Evolutionary conservation across 139 green algal genomes (phyloP).

Genomic region (Limnomonas spitsbergensis): DNA sequence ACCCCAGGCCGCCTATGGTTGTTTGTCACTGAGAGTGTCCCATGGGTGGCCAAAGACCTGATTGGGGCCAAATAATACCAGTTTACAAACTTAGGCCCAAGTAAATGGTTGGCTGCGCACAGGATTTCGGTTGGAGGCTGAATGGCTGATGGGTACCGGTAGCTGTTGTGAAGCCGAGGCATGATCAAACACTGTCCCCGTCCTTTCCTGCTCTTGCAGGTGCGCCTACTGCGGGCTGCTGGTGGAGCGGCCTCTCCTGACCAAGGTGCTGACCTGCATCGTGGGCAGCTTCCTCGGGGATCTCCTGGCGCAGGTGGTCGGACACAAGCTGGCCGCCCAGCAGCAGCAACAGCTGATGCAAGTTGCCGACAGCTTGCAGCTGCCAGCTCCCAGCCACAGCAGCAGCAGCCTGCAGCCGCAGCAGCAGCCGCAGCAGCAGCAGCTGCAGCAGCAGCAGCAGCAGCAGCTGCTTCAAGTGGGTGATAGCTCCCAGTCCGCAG

Average conservation of each 20-base stretch:
- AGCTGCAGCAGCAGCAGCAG: not conserved
- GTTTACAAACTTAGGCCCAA: too few species aligned
- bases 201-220: not conserved
- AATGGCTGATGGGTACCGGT: not conserved
- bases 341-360: not conserved
- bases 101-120: too few species aligned
- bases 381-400: not conserved
- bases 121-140: not conserved
- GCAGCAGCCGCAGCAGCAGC: not conserved
- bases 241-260: not conserved
- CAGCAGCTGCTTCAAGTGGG: not conserved
- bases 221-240: not conserved
- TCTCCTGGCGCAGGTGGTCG: not conserved
- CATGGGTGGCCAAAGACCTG: not conserved
- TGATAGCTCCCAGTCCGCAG: not conserved
- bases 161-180: not conserved
- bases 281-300: constrained; percentile 6
- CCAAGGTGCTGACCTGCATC: not conserved
- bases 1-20: too few species aligned
- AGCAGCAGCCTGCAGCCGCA: not conserved
- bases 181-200: not conserved
- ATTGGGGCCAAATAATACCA: too few species aligned
- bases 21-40: not conserved
- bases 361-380: not conserved
- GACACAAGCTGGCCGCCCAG: not conserved